Conservation (phyloP, 495 filamentous ascomycete genomes). For the Neurospora sublineolata region DNA sequence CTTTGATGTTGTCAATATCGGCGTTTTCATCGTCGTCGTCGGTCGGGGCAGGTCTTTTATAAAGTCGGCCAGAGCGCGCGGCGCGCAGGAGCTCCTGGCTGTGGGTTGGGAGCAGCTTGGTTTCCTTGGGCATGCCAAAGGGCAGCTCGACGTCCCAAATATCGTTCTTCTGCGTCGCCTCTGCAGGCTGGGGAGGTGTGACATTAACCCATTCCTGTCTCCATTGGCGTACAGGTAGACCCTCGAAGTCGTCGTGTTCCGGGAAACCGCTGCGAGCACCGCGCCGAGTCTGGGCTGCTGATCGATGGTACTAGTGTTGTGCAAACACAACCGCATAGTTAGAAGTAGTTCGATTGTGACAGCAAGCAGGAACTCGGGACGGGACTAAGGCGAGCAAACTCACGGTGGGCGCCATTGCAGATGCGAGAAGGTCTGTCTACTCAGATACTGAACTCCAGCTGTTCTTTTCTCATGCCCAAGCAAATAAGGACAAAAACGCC, state of each 20-base stretch:
- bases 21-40: conserved; percentile 42
- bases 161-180: conserved; percentile 39
- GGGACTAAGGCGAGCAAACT: conserved; percentile 2
- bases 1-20: conserved; percentile 32
- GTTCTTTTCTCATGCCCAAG: neutral
- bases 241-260: conserved; percentile 93
- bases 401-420: conserved; percentile 22
- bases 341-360: neutral
- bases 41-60: conserved; percentile 41
- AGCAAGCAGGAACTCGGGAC: neutral
- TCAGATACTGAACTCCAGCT: neutral
- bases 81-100: conserved; percentile 77
- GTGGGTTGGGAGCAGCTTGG: conserved; percentile 62
- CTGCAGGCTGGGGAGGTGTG: conserved; percentile 50
- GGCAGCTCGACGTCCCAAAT: conserved; percentile 48
- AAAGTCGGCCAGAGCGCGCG: conserved; percentile 62
- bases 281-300: conserved; percentile 55
- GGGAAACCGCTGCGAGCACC: conserved; percentile 60
- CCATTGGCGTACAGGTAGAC: conserved; percentile 86
- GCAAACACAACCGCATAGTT: neutral
- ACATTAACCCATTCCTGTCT: conserved; percentile 58
- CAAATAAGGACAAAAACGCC: neutral
- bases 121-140: conserved; percentile 75
- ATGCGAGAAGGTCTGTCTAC: neutral
- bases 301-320: conserved; percentile 30